Evolutionary conservation across 2,329 filamentous ascomycete species (phyloP), one percentile per base, ranked within the genome.

Genomic region (Nigrograna mackinnonii): DNA sequence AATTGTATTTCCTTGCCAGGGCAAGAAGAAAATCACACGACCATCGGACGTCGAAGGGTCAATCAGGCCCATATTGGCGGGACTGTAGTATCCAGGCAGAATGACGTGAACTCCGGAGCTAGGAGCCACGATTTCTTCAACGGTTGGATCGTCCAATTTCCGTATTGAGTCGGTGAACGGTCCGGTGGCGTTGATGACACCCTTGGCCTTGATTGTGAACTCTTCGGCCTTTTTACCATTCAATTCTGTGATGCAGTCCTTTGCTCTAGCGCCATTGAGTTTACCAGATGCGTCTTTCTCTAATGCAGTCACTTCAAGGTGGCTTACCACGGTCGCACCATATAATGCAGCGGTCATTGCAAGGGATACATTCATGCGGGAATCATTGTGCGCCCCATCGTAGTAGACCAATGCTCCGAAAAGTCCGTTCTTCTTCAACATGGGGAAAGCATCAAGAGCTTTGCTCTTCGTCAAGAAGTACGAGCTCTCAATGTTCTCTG

Each of bases 1-100:
- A 61, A 95, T 94, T 12, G 89, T 95, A 72, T 94, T 94, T 36
- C 89, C 89, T 72, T 95, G 89, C 90, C 90, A 95, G 17, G 90
- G 90, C 30, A 95, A 78, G 78, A 95, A 95, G 81, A 95, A 95
- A 62, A 95, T 92, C 37, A 95, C 90, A 64, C 90, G 83, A 16
- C 90, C 90, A 62, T 95, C 90, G 1, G 89, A 95, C 2, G 90
- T 94, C 30, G 84, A 83, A 4, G 90, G 89, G 59, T 95, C 90
- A 57, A 95, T 88, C 30, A 95, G 77, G 47, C 90, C 90, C 89
- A 95, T 94, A 62, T 91, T 86, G 16, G 84, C 79, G 32, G 89
- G 89, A 57, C 85, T 88, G 75, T 87, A 94, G 74, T 94, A 95
- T 35, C 89, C 89, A 17, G 90, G 90, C 2, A 95, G 81, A 51